Percentiles rank a stretch among this genome's conserved stretches.
These are phyloP conservation scores for Grosmannia huntii DNA, from an alignment of 2,329 filamentous ascomycete species.

Conservation along the genomic window DNA sequence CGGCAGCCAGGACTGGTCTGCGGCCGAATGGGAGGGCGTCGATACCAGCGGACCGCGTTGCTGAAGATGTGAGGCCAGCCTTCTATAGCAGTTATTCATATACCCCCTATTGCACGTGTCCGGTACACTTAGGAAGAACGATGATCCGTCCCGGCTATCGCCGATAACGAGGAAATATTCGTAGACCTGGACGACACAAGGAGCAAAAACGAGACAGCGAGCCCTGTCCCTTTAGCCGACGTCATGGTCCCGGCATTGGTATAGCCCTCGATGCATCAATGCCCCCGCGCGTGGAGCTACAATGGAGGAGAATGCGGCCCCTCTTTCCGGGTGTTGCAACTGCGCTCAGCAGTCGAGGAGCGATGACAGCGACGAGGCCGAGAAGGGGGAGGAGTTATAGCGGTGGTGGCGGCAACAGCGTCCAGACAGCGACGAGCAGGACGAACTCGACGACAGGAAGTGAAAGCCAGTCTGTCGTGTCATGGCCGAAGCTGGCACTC, in stretches of 20 bases:
- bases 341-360: no score
- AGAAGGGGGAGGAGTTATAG: neutral
- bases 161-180: no score
- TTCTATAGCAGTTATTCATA: no score
- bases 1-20: no score
- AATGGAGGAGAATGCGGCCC: constrained; percentile 5
- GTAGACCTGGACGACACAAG: neutral
- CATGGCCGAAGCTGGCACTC: constrained; percentile 3
- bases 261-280: constrained; percentile 7
- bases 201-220: neutral
- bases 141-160: no score
- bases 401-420: neutral
- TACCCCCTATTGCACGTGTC: constrained; percentile 7
- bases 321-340: neutral
- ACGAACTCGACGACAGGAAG: neutral
- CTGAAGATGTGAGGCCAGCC: no score
- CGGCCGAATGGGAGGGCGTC: no score
- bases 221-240: no score
- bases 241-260: neutral
- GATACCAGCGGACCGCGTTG: no score
- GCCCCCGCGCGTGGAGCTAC: constrained; percentile 6
- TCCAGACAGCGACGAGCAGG: neutral
- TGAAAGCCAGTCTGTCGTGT: neutral
- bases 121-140: neutral
- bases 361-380: neutral